Percentiles rank a stretch among this genome's conserved stretches.
phyloP scores from a whole-genome alignment of 306 rosid species.

The Abrus pulchellus region DNA sequence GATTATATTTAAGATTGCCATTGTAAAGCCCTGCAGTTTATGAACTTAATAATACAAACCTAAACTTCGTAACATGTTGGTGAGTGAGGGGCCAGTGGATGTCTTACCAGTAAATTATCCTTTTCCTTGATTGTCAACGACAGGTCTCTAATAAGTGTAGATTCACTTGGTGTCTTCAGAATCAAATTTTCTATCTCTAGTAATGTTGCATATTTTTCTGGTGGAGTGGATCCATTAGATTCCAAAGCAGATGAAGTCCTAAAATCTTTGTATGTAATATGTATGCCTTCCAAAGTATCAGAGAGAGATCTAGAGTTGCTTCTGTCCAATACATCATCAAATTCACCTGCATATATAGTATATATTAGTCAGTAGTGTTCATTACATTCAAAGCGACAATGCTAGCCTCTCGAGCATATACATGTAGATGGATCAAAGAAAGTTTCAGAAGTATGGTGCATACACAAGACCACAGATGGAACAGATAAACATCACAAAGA shows the following conservation, averaged over 20 bases:
- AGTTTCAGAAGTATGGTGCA: background rate
- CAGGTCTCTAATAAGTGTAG: slow-evolving; percentile 73
- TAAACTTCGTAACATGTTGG: background rate
- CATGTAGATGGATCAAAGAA: background rate
- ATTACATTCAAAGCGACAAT: slow-evolving; percentile 24
- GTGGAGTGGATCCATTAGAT: slow-evolving; percentile 77
- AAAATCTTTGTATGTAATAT: slow-evolving; percentile 58
- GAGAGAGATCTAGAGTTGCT: slow-evolving; percentile 59
- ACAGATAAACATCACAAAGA: slow-evolving; percentile 2
- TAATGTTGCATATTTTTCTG: slow-evolving; percentile 59
- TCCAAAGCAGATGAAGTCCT: slow-evolving; percentile 57
- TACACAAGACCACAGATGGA: slow-evolving; percentile 1
- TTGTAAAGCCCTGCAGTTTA: slow-evolving; percentile 29
- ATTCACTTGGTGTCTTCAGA: slow-evolving; percentile 80
- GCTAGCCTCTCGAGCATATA: slow-evolving; percentile 8
- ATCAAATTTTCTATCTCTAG: slow-evolving; percentile 79
- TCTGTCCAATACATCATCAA: slow-evolving; percentile 82
- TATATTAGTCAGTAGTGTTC: slow-evolving; percentile 15
- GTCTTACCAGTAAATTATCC: slow-evolving; percentile 82
- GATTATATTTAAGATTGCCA: slow-evolving; percentile 33
- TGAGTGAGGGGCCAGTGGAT: background rate
- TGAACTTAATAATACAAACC: slow-evolving; percentile 15
- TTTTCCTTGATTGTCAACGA: slow-evolving; percentile 67
- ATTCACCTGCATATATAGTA: slow-evolving; percentile 76
- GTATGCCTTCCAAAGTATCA: slow-evolving; percentile 68